These are phyloP conservation scores for Aristolochia contorta DNA, from an alignment of 164 flowering plant genomes.

Conservation along the genomic window DNA sequence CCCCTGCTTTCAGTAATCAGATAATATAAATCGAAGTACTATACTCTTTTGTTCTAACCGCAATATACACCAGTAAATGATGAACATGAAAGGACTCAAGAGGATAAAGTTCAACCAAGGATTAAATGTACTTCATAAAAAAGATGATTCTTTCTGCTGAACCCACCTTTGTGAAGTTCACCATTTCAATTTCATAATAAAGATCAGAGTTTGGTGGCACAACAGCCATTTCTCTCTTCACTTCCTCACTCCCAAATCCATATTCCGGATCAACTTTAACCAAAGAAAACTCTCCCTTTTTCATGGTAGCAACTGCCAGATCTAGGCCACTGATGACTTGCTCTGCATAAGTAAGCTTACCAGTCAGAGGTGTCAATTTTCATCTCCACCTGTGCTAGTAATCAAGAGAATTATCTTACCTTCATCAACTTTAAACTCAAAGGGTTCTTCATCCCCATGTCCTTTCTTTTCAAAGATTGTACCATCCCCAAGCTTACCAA, in stretches of 20 bases:
- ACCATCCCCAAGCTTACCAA: conserved; percentile 24
- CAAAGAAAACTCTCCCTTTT: conserved; percentile 19
- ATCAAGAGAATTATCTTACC: conserved; percentile 11
- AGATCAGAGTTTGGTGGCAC: conserved; percentile 23
- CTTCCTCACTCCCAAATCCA: conserved; percentile 18
- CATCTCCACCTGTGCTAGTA: neutral
- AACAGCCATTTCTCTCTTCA: conserved; percentile 17
- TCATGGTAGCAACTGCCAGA: conserved; percentile 26
- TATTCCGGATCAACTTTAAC: conserved; percentile 19
- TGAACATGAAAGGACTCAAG: no score
- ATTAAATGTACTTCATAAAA: neutral
- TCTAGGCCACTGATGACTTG: conserved; percentile 28
- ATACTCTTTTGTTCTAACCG: no score
- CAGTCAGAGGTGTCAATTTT: neutral
- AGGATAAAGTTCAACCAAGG: neutral
- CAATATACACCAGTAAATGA: no score
- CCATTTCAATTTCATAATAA: conserved; percentile 25
- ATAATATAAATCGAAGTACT: no score
- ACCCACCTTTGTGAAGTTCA: conserved; percentile 25
- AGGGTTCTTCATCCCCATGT: conserved; percentile 15
- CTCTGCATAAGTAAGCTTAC: conserved; percentile 15
- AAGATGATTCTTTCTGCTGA: neutral
- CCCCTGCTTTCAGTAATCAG: no score
- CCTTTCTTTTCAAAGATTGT: conserved; percentile 26
- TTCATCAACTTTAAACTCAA: conserved; percentile 29